These are phyloP conservation scores for Auricularia cornea DNA, from an alignment of 768 basidiomycete genomes.

Conservation along the genomic window DNA sequence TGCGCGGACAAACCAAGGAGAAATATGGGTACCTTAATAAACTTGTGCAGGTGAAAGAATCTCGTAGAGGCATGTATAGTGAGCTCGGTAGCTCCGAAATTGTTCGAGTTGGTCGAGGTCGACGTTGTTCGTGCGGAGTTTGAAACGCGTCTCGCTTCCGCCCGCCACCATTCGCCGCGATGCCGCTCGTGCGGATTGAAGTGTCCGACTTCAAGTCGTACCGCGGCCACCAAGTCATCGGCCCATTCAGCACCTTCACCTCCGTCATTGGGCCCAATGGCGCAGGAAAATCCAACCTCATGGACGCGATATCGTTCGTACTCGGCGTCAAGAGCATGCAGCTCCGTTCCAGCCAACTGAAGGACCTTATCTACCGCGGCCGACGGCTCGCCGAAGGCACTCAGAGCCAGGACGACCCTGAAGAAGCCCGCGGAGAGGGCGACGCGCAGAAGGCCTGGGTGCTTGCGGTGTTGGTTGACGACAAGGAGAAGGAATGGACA, in stretches of 20 bases:
- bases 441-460: conserved; percentile 95
- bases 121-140: too few relatives aligned
- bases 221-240: conserved; percentile 77
- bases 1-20: too few relatives aligned
- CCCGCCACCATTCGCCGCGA: conserved; percentile 20
- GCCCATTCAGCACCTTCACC: conserved; percentile 89
- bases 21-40: too few relatives aligned
- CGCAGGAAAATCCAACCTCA: conserved; percentile 96
- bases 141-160: conserved; percentile 1
- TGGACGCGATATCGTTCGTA: conserved; percentile 99
- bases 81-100: too few relatives aligned
- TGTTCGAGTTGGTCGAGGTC: too few relatives aligned
- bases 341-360: conserved; percentile 85
- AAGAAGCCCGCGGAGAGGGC: conserved; percentile 59
- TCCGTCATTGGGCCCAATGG: conserved; percentile 98
- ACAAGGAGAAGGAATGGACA: conserved; percentile 69
- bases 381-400: conserved; percentile 47
- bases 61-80: too few relatives aligned
- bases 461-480: conserved; percentile 79
- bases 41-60: too few relatives aligned
- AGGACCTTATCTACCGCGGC: conserved; percentile 95
- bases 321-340: conserved; percentile 93
- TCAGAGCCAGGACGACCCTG: conserved; percentile 27
- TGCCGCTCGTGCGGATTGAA: conserved; percentile 83
- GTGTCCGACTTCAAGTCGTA: conserved; percentile 98